phyloP scores from a whole-genome alignment of 768 basidiomycete genomes.

The Tubosaeta brunneosetosa region DNA sequence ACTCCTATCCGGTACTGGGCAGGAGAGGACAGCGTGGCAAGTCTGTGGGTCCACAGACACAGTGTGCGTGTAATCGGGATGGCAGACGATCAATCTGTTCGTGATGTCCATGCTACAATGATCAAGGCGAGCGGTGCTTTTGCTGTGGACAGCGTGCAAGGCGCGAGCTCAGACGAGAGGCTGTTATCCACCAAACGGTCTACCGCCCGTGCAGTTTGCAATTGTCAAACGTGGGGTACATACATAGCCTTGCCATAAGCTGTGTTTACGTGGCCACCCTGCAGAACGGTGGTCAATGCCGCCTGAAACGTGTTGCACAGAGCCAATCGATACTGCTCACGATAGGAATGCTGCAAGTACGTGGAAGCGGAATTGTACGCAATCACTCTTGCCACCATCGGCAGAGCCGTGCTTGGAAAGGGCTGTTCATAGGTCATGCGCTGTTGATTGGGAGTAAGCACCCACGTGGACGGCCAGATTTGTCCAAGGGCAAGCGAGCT shows the following conservation, averaged over 20 bases:
- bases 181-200: conserved; percentile 11
- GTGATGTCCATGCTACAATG: conserved; percentile 21
- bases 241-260: conserved; percentile 19
- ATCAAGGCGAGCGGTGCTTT: conserved; percentile 14
- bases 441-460: neutral
- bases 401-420: conserved; percentile 20
- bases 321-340: conserved; percentile 8
- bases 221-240: conserved; percentile 11
- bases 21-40: conserved; percentile 4
- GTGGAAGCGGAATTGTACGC: conserved; percentile 24
- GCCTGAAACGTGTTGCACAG: conserved; percentile 22
- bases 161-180: conserved; percentile 9
- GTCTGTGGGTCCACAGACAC: conserved; percentile 4
- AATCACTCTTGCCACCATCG: conserved; percentile 15
- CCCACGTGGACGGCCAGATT: conserved; percentile 17
- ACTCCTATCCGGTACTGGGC: conserved; percentile 18
- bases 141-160: conserved; percentile 19
- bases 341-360: conserved; percentile 23
- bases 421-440: conserved; percentile 3
- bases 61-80: conserved; percentile 17
- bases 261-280: conserved; percentile 30
- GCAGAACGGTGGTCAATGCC: conserved; percentile 15
- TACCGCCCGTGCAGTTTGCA: conserved; percentile 12
- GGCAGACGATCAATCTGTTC: conserved; percentile 13
- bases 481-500: conserved; percentile 9